Conservation (phyloP, 2,329 filamentous ascomycete genomes). For the Dryadomyces sulphureus region DNA sequence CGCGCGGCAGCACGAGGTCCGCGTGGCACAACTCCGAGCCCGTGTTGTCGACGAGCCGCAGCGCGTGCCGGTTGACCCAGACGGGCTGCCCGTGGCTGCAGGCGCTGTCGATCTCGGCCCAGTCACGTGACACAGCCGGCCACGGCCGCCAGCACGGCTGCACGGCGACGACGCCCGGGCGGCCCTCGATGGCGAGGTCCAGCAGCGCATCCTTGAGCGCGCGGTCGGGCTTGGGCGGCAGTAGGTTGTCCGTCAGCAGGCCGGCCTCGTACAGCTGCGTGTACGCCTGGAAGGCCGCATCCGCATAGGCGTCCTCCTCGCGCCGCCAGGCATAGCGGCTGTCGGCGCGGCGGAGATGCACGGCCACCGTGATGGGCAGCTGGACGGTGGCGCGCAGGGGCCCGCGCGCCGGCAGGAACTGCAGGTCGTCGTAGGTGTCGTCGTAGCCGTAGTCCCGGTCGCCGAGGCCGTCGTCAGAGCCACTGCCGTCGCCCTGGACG, state of each 20-base stretch:
- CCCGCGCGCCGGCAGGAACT: not conserved
- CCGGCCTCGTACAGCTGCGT: constrained; percentile 51
- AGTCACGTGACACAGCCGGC: constrained; percentile 25
- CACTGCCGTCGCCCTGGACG: constrained; percentile 11
- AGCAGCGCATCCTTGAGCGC: constrained; percentile 13
- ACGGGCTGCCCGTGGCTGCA: not conserved
- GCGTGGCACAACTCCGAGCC: constrained; percentile 21
- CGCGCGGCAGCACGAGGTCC: constrained; percentile 27
- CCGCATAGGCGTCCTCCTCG: constrained; percentile 59
- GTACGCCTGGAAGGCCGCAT: constrained; percentile 75
- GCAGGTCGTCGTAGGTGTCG: constrained; percentile 5
- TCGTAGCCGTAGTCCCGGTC: constrained; percentile 11
- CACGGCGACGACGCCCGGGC: constrained; percentile 20
- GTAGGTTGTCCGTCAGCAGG: constrained; percentile 61
- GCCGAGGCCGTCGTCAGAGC: no score
- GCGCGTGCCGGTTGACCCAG: constrained; percentile 15
- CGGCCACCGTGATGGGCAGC: constrained; percentile 57
- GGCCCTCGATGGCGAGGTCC: constrained; percentile 21
- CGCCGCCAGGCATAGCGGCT: constrained; percentile 49
- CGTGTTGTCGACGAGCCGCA: constrained; percentile 21
- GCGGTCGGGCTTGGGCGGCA: constrained; percentile 36
- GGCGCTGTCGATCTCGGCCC: constrained; percentile 16
- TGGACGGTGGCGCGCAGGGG: constrained; percentile 44
- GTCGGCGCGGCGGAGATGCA: constrained; percentile 36
- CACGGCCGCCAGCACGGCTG: constrained; percentile 30